Base-by-base conservation (phyloP, 495 filamentous ascomycete species). In the Darksidea phi region DNA sequence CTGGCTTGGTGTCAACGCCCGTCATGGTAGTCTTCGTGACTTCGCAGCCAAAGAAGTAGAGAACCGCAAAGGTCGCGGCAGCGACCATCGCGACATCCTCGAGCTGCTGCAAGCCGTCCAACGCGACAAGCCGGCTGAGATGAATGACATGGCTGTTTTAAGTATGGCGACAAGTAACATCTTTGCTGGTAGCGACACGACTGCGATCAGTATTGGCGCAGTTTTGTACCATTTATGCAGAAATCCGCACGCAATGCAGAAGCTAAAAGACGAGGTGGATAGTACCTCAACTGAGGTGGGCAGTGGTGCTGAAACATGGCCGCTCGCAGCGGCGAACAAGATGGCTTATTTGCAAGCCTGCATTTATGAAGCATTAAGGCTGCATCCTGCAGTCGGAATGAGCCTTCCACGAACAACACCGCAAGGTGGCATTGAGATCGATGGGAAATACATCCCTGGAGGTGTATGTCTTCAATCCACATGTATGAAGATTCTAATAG, bases 291-390 rank as follows among this genome's bases (percentile, higher is more conserved):
- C 3, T n/a, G 60, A 52, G 65, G 66, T 41, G 64, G 57, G 53
- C 43, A n/a, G n/a, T 6, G 10, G 67, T 13, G 59, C 48, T 48
- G 47, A 66, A 46, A 56, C 68, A 0, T 65, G 69, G 7, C 54
- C 46, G 20, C 51, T 69, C 5, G 51, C 17, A 3, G 63, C 70
- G 41, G 69, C 69, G 5, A 59, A 64, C n/a, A 60, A 61, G 8
- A 64, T 72, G 66, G 66, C 71, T 5, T 74, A 74, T 50, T 64
- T 74, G n/a, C 66, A 74, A 23, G 71, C 71, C 10, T 63, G 68
- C 18, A 72, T 72, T 48, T 64, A 67, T 25, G 71, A 74, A 61
- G 70, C 63, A 11, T 45, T 72, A 5, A 55, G 71, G 4, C 52
- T 71, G 28, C 66, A 72, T 66, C 71, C 71, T 1, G 71, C 71